Percentiles rank a stretch among this genome's conserved stretches.
Evolutionary conservation across 1,139 yeast genomes (phyloP).

Genomic region (Insectozyma bohioensis): DNA sequence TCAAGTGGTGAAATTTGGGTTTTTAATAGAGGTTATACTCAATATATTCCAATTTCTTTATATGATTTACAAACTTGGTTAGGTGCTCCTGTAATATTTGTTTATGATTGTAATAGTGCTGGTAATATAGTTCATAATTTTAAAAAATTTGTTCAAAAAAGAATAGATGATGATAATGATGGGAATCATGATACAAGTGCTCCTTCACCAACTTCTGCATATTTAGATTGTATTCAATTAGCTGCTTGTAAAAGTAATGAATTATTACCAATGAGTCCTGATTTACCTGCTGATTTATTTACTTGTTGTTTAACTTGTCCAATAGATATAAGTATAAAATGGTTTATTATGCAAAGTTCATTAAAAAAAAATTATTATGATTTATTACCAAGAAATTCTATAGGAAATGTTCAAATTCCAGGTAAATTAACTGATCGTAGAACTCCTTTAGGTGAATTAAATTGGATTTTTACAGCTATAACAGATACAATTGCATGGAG

Average conservation of each 20-base stretch:
- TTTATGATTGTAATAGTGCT: slow-evolving; percentile 92
- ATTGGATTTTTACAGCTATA: slow-evolving; percentile 97
- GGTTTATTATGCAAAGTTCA: slow-evolving; percentile 88
- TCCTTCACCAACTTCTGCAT: slow-evolving; percentile 67
- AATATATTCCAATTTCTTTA: slow-evolving; percentile 91
- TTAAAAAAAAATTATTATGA: slow-evolving; percentile 63
- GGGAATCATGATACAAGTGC: slow-evolving; percentile 66
- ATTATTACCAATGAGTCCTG: slow-evolving; percentile 88
- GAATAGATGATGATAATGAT: slow-evolving; percentile 84
- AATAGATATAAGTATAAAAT: slow-evolving; percentile 86
- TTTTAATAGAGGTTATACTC: slow-evolving; percentile 93
- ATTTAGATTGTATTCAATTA: slow-evolving; percentile 84
- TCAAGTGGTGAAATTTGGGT: slow-evolving; percentile 99
- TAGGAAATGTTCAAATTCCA: slow-evolving; percentile 72
- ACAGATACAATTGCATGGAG: slow-evolving; percentile 99
- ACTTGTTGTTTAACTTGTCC: slow-evolving; percentile 96
- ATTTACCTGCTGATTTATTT: slow-evolving; percentile 92
- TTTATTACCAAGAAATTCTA: slow-evolving; percentile 48
- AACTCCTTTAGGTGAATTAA: slow-evolving; percentile 93
- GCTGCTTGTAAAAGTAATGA: slow-evolving; percentile 94
- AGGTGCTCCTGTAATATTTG: slow-evolving; percentile 96
- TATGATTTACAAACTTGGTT: slow-evolving; percentile 95
- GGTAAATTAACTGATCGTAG: slow-evolving; percentile 90
- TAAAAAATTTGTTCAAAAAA: slow-evolving; percentile 84
- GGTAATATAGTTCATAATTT: slow-evolving; percentile 91